These are phyloP conservation scores for Sphagnum tenellum DNA, from an alignment of 225 moss, liverwort and hornwort genomes.

Conservation along the genomic window DNA sequence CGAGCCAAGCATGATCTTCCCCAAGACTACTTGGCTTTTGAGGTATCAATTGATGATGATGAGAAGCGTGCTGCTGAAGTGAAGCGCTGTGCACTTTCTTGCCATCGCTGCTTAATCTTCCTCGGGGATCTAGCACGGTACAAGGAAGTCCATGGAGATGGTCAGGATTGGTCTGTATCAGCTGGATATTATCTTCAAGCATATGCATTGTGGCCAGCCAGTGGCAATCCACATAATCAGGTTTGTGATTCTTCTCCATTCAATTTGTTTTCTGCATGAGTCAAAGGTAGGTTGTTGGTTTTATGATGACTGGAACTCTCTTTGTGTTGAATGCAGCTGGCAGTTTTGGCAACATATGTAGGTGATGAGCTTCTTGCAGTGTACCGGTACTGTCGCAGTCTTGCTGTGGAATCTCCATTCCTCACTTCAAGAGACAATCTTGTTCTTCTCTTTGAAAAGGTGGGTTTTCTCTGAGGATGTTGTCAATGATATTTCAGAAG, in stretches of 20 bases:
- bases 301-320: too few relatives aligned
- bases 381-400: conserved; percentile 95
- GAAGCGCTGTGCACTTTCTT: conserved; percentile 79
- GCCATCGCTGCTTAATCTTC: conserved; percentile 93
- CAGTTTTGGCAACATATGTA: conserved; percentile 91
- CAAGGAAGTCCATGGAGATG: conserved; percentile 86
- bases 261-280: too few relatives aligned
- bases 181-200: conserved; percentile 96
- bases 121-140: conserved; percentile 96
- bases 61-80: conserved; percentile 51
- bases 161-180: conserved; percentile 86
- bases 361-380: conserved; percentile 93
- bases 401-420: conserved; percentile 90
- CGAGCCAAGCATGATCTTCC: conserved; percentile 84
- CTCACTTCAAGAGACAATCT: conserved; percentile 93
- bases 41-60: conserved; percentile 41
- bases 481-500: too few relatives aligned
- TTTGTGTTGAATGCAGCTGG: conserved; percentile 54
- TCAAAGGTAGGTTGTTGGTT: too few relatives aligned
- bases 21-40: conserved; percentile 74
- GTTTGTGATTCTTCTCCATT: conserved; percentile 21
- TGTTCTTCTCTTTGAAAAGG: conserved; percentile 97
- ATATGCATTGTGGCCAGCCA: conserved; percentile 76
- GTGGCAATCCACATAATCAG: conserved; percentile 99
- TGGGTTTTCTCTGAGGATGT: conserved; percentile 2